Evolutionary conservation across 2,329 filamentous ascomycete genomes (phyloP).

Genomic region (Penicillium sclerotigenum): DNA sequence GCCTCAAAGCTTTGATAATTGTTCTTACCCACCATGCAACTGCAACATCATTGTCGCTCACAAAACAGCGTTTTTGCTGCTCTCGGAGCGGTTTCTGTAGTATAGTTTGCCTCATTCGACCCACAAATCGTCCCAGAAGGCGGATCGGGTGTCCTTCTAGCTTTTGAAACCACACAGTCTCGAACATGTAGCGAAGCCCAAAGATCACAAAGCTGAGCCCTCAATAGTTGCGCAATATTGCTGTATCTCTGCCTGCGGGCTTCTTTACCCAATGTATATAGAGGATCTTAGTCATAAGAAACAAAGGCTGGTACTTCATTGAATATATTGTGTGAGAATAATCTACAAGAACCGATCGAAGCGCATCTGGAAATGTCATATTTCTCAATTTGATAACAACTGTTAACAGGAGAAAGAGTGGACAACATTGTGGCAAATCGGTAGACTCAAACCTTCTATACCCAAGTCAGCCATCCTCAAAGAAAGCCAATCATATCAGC

Average conservation of each 20-base stretch:
- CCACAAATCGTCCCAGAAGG: neutral
- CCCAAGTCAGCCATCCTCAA: neutral
- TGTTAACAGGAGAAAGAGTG: neutral
- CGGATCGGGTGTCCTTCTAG: neutral
- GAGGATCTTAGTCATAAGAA: neutral
- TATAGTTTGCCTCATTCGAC: neutral
- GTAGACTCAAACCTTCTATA: neutral
- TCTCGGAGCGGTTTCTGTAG: neutral
- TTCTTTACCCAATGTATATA: neutral
- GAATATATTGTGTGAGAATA: neutral
- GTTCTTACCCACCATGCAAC: slow-evolving; percentile 41
- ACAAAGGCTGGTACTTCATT: neutral
- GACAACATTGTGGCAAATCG: neutral
- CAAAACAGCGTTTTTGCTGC: neutral
- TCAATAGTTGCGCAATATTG: neutral
- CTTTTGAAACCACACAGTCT: neutral
- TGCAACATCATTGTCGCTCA: neutral
- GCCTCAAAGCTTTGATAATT: slow-evolving; percentile 13
- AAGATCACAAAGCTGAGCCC: neutral
- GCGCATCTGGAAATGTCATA: too few relatives aligned
- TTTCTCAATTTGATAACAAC: neutral
- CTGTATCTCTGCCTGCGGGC: neutral
- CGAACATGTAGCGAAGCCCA: neutral
- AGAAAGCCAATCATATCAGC: neutral
- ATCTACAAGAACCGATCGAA: neutral